A percentile compares a stretch with the other conserved stretches of the same genome.
Evolutionary conservation across 192 early-diverging fungal genomes (phyloP).

Genomic region (Chytriomyces confervae): DNA sequence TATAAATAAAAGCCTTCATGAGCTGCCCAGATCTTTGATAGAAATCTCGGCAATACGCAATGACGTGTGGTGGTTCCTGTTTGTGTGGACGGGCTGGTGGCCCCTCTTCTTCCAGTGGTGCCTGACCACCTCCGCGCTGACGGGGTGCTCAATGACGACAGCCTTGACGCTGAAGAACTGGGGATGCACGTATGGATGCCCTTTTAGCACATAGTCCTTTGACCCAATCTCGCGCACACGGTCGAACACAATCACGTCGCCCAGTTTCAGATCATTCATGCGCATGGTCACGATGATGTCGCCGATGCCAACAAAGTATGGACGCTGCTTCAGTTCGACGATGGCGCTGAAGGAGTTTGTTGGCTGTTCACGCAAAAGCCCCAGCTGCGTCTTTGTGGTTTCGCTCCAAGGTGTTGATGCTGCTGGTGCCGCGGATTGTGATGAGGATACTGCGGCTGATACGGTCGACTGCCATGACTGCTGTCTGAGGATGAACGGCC

Average conservation of each 20-base stretch:
- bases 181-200: conserved; percentile 82
- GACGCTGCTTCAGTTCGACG: conserved; percentile 85
- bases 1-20: conserved; percentile 14
- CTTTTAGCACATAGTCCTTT: conserved; percentile 82
- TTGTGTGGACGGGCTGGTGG: conserved; percentile 38
- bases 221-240: conserved; percentile 86
- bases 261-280: conserved; percentile 82
- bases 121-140: conserved; percentile 38
- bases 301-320: conserved; percentile 84
- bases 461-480: too few relatives aligned
- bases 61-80: conserved; percentile 53
- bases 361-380: conserved; percentile 38
- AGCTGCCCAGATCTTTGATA: conserved; percentile 41
- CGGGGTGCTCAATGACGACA: conserved; percentile 87
- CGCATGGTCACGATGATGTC: conserved; percentile 85
- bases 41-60: conserved; percentile 52
- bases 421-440: too few relatives aligned
- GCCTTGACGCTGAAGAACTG: conserved; percentile 79
- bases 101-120: conserved; percentile 49
- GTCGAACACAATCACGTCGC: conserved; percentile 87
- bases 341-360: conserved; percentile 73
- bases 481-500: too few relatives aligned
- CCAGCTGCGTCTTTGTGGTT: conserved; percentile 38
- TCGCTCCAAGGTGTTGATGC: conserved; percentile 8
- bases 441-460: too few relatives aligned